phyloP scores from a whole-genome alignment of 192 early-diverging fungal genomes.

The Backusella sp. region DNA sequence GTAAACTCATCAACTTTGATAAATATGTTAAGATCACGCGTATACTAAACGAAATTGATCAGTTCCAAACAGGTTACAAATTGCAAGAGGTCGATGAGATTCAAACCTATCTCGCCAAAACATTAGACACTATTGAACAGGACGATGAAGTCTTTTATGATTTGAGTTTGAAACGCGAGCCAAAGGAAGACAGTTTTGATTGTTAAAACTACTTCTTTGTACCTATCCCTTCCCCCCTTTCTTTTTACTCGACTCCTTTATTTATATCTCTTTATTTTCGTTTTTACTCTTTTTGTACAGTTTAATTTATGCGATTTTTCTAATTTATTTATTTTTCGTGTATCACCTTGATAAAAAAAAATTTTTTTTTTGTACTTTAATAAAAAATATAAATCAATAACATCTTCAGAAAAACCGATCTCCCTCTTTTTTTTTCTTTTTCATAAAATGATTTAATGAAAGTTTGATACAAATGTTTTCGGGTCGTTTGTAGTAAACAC shows the following conservation, averaged over 20 bases:
- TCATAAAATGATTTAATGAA: no score
- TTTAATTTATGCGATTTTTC: conserved; percentile 5
- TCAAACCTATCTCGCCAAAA: conserved; percentile 61
- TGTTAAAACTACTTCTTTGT: background rate
- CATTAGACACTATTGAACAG: conserved; percentile 54
- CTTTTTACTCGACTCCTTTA: background rate
- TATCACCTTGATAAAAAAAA: background rate
- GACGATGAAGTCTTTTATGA: conserved; percentile 73
- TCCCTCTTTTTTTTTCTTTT: no score
- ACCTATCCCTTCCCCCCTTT: background rate
- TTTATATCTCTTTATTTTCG: background rate
- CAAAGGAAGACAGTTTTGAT: conserved; percentile 46
- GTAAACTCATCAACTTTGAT: conserved; percentile 84
- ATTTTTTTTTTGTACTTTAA: background rate
- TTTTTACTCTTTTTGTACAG: conserved; percentile 2
- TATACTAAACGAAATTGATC: conserved; percentile 80
- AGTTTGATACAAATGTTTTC: no score
- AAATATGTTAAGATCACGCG: conserved; percentile 80
- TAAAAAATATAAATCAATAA: background rate
- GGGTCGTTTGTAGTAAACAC: no score
- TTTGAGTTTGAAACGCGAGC: conserved; percentile 74
- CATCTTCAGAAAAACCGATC: background rate
- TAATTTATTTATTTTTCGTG: background rate
- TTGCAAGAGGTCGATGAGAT: conserved; percentile 76
- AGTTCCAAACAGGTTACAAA: conserved; percentile 80